Evolutionary conservation across 129 eudicot genomes (phyloP), one percentile per base, ranked within the genome.

Genomic region (Artemisia argyi): DNA sequence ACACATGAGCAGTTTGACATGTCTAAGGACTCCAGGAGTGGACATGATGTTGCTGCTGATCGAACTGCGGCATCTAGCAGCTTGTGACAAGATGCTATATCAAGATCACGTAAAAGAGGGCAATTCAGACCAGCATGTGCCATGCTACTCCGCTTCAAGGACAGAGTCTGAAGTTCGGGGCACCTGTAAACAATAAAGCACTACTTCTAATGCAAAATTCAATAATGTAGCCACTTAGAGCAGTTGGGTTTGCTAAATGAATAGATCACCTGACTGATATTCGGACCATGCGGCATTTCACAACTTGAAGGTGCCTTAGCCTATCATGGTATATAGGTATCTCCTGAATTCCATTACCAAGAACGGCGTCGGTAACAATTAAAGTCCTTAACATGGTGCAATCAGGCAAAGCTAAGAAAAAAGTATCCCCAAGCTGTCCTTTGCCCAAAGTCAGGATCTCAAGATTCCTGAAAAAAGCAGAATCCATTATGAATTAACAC

Each of bases 51-150:
- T 3, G 85, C 97, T 49, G 97, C 99, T 61, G 96, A 82, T 19
- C 99, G 96, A 57, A 94, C 86, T 65, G 97, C 97, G 74, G 96
- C 95, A 84, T 94, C 99, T 68, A 92, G 81, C 81, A 94, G 97
- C 87, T 94, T 94, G 88, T 94, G 99, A 80, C 99, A 94, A 70
- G 99, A 88, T 46, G 89, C 97, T 57, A 94, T 94, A 78, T 94
- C 99, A 30, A 94, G 89, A 65, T 88, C 92, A 66, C 39, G 87
- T 74, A 94, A 52, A 80, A 94, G 91, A 72, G 97, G 97, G 73
- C 99, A 94, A 79, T 81, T 90, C 61, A 94, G 88, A 63, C 76
- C 89, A 19, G 88, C 96, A 73, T 94, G 97, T 55, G 97, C 96
- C 99, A 94, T 94, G 84, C 90, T 88, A 70, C 97, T 94, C 19